Percentiles rank a stretch among this genome's conserved stretches.
phyloP scores from a whole-genome alignment of 2,329 filamentous ascomycete species.

The Colletotrichum zoysiae region DNA sequence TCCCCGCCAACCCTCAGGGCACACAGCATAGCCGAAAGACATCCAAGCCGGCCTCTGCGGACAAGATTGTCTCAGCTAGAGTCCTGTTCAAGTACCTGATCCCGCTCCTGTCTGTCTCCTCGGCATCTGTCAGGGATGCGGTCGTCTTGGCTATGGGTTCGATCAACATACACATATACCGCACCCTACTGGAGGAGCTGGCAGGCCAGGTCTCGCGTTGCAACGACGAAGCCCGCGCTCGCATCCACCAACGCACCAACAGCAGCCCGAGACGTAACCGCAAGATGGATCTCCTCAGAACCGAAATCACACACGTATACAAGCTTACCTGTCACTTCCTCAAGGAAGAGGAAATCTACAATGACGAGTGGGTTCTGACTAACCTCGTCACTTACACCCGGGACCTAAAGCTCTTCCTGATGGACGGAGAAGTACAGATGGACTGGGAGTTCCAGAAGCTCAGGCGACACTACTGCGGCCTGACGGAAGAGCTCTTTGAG shows the following conservation, averaged over 20 bases:
- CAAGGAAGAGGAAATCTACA: conserved; percentile 80
- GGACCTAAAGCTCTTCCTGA: conserved; percentile 92
- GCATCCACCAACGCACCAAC: conserved; percentile 87
- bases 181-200: conserved; percentile 88
- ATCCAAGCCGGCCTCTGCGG: conserved; percentile 73
- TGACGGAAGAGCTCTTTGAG: conserved; percentile 93
- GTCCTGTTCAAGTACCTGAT: conserved; percentile 93
- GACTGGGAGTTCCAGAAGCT: conserved; percentile 95
- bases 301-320: conserved; percentile 96
- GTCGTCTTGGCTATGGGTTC: conserved; percentile 93
- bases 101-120: conserved; percentile 84
- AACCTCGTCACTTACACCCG: conserved; percentile 92
- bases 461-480: conserved; percentile 91
- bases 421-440: conserved; percentile 93
- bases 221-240: conserved; percentile 87
- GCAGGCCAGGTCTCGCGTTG: conserved; percentile 88
- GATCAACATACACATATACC: conserved; percentile 94
- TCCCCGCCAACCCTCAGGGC: conserved; percentile 67
- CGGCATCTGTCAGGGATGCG: conserved; percentile 85
- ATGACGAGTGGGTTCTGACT: conserved; percentile 90
- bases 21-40: conserved; percentile 88
- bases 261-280: conserved; percentile 86
- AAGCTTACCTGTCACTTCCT: conserved; percentile 93
- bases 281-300: conserved; percentile 87
- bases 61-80: conserved; percentile 88